Percentiles rank a stretch among this genome's conserved stretches.
Conservation (phyloP, 768 basidiomycete species). For the Phaeotremella skinneri region DNA sequence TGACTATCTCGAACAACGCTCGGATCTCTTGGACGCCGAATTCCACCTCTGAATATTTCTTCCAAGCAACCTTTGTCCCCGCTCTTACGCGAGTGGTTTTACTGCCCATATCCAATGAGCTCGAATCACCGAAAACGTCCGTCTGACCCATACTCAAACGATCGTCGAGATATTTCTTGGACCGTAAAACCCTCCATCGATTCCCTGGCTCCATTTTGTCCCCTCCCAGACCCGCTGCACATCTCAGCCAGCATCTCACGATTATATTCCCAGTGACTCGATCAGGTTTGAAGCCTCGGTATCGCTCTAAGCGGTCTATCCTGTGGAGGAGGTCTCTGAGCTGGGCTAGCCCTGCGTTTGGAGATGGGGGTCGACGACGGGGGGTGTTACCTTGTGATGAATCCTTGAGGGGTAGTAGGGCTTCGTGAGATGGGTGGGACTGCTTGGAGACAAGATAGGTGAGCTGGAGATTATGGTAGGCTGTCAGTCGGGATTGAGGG, state of each 20-base stretch:
- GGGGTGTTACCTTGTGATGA: slow-evolving; percentile 46
- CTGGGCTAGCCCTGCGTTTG: slow-evolving; percentile 18
- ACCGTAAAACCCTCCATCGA: background rate
- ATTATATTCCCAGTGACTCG: slow-evolving; percentile 69
- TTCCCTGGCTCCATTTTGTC: background rate
- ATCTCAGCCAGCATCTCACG: slow-evolving; percentile 61
- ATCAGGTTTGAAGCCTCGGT: slow-evolving; percentile 62
- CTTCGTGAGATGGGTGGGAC: slow-evolving; percentile 52
- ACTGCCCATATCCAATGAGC: no score
- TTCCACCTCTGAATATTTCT: slow-evolving; percentile 30
- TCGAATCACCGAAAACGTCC: no score
- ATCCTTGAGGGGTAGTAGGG: slow-evolving; percentile 62
- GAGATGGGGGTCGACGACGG: slow-evolving; percentile 53
- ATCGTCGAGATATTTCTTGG: no score
- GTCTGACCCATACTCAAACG: no score
- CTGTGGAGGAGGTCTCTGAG: slow-evolving; percentile 51
- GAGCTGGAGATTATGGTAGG: slow-evolving; percentile 21
- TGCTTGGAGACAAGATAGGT: slow-evolving; percentile 14
- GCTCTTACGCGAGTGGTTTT: no score
- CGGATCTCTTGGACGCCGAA: slow-evolving; percentile 57
- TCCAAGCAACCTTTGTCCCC: slow-evolving; percentile 3
- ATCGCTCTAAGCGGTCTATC: slow-evolving; percentile 51
- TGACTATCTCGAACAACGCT: slow-evolving; percentile 64
- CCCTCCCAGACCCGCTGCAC: slow-evolving; percentile 44
- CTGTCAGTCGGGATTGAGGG: slow-evolving; percentile 13